phyloP scores from a whole-genome alignment of 2,329 filamentous ascomycete genomes.

The Gaeumannomyces tritici region DNA sequence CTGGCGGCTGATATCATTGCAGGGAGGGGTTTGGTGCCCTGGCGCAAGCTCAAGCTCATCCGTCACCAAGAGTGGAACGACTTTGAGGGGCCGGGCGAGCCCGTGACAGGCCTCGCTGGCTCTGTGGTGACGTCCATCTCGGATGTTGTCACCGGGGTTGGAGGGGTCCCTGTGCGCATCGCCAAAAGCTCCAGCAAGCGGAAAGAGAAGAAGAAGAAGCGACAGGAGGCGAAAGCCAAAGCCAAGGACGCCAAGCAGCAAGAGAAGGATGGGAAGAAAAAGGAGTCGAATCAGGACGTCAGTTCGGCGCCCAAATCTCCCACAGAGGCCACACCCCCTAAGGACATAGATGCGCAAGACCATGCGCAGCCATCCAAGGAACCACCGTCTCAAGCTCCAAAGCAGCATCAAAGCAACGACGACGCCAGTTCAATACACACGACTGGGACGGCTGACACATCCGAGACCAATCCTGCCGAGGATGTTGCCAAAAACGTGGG shows the following conservation, averaged over 20 bases:
- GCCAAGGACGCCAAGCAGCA: neutral
- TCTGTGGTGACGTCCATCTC: conserved; percentile 50
- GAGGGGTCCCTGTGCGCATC: conserved; percentile 52
- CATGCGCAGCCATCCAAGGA: neutral
- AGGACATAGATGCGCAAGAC: neutral
- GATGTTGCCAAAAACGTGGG: conserved; percentile 41
- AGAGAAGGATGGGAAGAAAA: neutral
- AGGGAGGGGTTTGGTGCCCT: conserved; percentile 48
- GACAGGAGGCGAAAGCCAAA: neutral
- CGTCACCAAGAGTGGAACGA: conserved; percentile 68
- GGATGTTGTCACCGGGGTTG: conserved; percentile 52
- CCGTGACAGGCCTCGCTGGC: conserved; percentile 55
- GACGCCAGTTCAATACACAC: conserved; percentile 10
- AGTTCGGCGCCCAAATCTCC: neutral
- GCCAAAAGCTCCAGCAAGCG: conserved; percentile 47
- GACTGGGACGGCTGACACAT: conserved; percentile 16
- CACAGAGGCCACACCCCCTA: neutral
- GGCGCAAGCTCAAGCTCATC: conserved; percentile 53
- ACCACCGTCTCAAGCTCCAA: conserved; percentile 1
- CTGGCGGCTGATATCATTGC: conserved; percentile 58
- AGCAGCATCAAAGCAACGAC: neutral
- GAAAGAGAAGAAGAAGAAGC: conserved; percentile 38
- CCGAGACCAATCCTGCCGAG: conserved; percentile 22
- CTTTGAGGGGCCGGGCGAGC: conserved; percentile 66
- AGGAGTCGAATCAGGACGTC: neutral